phyloP scores from a whole-genome alignment of 768 basidiomycete species.

The Kwoniella newhampshirensis region DNA sequence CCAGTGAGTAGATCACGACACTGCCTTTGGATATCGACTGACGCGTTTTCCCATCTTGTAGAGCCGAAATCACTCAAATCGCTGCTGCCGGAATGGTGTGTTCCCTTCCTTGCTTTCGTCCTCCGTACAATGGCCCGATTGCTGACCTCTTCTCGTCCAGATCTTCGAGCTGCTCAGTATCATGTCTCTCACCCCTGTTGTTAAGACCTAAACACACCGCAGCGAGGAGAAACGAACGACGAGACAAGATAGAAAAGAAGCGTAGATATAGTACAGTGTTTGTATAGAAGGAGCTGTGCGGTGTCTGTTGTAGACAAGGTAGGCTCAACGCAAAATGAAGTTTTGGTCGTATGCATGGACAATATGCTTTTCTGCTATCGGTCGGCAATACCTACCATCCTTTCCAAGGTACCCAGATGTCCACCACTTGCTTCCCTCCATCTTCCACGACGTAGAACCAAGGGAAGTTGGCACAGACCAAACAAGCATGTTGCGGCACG shows the following conservation, averaged over 20 bases:
- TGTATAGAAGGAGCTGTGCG: too few species aligned
- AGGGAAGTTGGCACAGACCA: slow-evolving; percentile 73
- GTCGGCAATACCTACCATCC: slow-evolving; percentile 73
- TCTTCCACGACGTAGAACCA: slow-evolving; percentile 84
- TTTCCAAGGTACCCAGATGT: slow-evolving; percentile 88
- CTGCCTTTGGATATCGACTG: neutral
- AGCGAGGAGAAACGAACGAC: too few species aligned
- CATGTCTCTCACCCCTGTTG: slow-evolving; percentile 17
- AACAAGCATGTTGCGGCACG: slow-evolving; percentile 80
- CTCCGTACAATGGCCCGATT: too few species aligned
- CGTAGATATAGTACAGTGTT: too few species aligned
- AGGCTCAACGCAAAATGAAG: too few species aligned
- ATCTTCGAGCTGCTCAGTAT: slow-evolving; percentile 20
- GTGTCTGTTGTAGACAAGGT: too few species aligned
- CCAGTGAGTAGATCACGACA: neutral
- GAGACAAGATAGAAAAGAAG: too few species aligned
- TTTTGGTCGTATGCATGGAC: too few species aligned
- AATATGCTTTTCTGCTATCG: too few species aligned
- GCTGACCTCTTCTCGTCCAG: slow-evolving; percentile 1
- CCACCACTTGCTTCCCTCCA: slow-evolving; percentile 53
- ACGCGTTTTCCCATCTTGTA: neutral
- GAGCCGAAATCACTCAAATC: slow-evolving; percentile 52
- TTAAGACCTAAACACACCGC: slow-evolving; percentile 9
- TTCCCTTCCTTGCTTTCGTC: too few species aligned
- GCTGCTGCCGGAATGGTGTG: slow-evolving; percentile 50